These are phyloP conservation scores for Penicillium chermesinum DNA, from an alignment of 495 filamentous ascomycete species.

Conservation along the genomic window DNA sequence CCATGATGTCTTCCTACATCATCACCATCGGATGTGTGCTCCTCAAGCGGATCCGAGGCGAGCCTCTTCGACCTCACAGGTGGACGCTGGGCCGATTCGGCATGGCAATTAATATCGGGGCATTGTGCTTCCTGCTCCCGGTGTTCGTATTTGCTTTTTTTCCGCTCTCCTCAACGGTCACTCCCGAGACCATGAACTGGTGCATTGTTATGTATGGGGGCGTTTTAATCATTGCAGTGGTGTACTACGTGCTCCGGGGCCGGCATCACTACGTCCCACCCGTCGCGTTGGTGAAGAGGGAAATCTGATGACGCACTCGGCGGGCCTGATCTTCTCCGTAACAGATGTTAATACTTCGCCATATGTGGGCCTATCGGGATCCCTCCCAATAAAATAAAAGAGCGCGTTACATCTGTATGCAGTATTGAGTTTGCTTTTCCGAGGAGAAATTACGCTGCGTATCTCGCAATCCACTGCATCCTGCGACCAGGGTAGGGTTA, in stretches of 20 bases:
- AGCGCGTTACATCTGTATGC: too few relatives aligned
- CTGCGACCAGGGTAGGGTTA: too few relatives aligned
- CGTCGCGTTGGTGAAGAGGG: constrained; percentile 17
- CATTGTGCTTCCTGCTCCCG: constrained; percentile 20
- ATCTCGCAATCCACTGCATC: too few relatives aligned
- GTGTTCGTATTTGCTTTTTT: constrained; percentile 37
- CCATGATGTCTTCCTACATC: constrained; percentile 40
- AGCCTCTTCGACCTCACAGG: constrained; percentile 28
- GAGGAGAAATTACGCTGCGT: too few relatives aligned
- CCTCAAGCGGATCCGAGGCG: constrained; percentile 9
- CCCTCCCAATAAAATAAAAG: too few relatives aligned
- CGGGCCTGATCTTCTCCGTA: too few relatives aligned
- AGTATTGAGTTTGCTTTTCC: too few relatives aligned
- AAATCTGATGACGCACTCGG: too few relatives aligned
- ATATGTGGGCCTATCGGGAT: too few relatives aligned
- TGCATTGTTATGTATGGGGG: constrained; percentile 32
- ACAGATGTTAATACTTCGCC: too few relatives aligned
- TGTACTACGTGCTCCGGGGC: constrained; percentile 22
- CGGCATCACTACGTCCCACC: constrained; percentile 12
- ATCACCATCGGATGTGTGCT: constrained; percentile 39
- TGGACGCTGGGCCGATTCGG: constrained; percentile 36
- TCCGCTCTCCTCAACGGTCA: constrained; percentile 23
- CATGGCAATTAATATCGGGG: constrained; percentile 23
- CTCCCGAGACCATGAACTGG: constrained; percentile 39
- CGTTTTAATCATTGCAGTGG: constrained; percentile 23